These are phyloP conservation scores for Labyrinthula sp. DNA, from an alignment of 352 stramenopile genomes.

Conservation along the genomic window DNA sequence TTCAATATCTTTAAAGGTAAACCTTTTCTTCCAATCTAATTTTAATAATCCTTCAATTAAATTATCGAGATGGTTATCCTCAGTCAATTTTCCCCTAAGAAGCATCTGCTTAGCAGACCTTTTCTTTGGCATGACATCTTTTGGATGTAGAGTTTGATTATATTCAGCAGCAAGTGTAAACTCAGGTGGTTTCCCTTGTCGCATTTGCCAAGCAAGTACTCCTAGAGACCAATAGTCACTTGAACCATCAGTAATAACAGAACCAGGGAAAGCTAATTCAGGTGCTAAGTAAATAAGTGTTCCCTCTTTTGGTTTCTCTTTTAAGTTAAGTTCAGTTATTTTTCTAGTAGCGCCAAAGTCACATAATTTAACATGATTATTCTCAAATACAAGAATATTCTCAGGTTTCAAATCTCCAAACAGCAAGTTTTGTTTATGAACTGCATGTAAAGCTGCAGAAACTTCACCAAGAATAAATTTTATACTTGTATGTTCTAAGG, in stretches of 20 bases:
- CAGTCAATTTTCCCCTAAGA: too few species aligned
- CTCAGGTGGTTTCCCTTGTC: slow-evolving; percentile 61
- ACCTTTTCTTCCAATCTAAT: background rate
- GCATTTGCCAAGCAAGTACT: slow-evolving; percentile 70
- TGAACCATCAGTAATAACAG: slow-evolving; percentile 37
- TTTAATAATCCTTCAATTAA: slow-evolving; percentile 10
- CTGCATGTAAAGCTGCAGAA: slow-evolving; percentile 43
- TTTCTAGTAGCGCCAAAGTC: slow-evolving; percentile 45
- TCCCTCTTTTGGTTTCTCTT: slow-evolving; percentile 4
- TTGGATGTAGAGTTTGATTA: slow-evolving; percentile 20
- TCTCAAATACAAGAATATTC: slow-evolving; percentile 58
- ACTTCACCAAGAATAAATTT: slow-evolving; percentile 50
- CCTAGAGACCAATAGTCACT: slow-evolving; percentile 91
- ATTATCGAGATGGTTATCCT: too few species aligned
- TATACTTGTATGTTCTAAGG: slow-evolving; percentile 46
- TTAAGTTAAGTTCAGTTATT: background rate
- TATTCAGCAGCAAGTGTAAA: too few species aligned
- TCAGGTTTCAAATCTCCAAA: slow-evolving; percentile 61
- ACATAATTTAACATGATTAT: slow-evolving; percentile 57
- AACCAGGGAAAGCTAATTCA: slow-evolving; percentile 2
- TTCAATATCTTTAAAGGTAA: slow-evolving; percentile 10
- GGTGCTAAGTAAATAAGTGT: slow-evolving; percentile 22
- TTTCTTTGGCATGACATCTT: slow-evolving; percentile 5
- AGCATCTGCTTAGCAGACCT: slow-evolving; percentile 6
- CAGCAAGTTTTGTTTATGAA: slow-evolving; percentile 52